Conservation (phyloP, 768 basidiomycete species). For the Pulveroboletus sp. region DNA sequence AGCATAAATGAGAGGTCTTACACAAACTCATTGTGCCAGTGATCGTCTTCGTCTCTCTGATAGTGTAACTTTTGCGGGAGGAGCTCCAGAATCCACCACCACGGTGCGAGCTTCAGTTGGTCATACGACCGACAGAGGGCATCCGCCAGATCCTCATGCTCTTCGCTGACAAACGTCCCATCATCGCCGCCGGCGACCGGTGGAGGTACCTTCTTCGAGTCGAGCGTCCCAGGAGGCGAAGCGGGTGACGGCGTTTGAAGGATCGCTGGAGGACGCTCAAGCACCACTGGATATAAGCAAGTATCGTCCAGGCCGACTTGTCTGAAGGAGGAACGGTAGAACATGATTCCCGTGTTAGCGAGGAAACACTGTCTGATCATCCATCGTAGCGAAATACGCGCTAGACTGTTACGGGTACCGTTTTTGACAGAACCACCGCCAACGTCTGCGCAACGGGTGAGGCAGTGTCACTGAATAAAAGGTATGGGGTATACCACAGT, state of each 20-base stretch:
- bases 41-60: constrained; percentile 22
- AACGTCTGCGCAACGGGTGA: constrained; percentile 45
- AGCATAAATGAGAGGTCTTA: constrained; percentile 4
- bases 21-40: constrained; percentile 14
- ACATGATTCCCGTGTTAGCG: constrained; percentile 53
- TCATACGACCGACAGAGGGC: constrained; percentile 51
- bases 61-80: constrained; percentile 35
- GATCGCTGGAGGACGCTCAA: constrained; percentile 38
- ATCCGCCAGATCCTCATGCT: constrained; percentile 61
- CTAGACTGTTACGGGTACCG: constrained; percentile 51
- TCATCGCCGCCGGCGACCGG: constrained; percentile 15
- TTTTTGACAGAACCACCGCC: constrained; percentile 69
- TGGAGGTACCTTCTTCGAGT: constrained; percentile 9
- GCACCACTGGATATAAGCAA: constrained; percentile 42
- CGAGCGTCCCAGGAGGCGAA: constrained; percentile 10
- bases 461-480: not conserved
- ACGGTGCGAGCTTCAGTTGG: constrained; percentile 42
- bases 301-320: constrained; percentile 44
- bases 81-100: constrained; percentile 68
- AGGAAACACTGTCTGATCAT: constrained; percentile 68
- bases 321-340: constrained; percentile 41
- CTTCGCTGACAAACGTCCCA: constrained; percentile 39
- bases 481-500: constrained; percentile 49
- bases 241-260: constrained; percentile 18
- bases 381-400: constrained; percentile 73